Evolutionary conservation across 2,329 filamentous ascomycete species (phyloP).

Genomic region (Monilinia fructigena): DNA sequence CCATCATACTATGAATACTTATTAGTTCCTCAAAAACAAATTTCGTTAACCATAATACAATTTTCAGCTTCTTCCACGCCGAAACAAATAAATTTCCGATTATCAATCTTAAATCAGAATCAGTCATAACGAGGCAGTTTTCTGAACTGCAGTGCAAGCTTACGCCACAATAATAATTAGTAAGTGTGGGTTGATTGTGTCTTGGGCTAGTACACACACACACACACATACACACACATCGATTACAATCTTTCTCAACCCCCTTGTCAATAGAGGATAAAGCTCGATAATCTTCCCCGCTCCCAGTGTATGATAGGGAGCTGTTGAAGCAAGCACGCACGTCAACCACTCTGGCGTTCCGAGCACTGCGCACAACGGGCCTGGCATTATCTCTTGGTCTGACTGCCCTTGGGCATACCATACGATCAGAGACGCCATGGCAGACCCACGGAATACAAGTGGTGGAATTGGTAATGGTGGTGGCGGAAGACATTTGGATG

Average conservation of each 20-base stretch:
- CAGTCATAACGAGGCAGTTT: constrained; percentile 10
- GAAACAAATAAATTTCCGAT: constrained; percentile 7
- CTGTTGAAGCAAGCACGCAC: constrained; percentile 8
- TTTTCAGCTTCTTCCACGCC: constrained; percentile 3
- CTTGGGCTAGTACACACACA: constrained; percentile 16
- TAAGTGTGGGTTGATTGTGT: constrained; percentile 17
- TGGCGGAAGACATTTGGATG: constrained; percentile 48
- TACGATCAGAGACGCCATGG: constrained; percentile 46
- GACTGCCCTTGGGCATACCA: constrained; percentile 55
- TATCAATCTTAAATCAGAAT: constrained; percentile 9
- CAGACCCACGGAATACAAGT: constrained; percentile 32
- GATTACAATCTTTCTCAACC: constrained; percentile 7
- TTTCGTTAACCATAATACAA: constrained; percentile 10
- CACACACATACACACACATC: constrained; percentile 3
- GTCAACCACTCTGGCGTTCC: constrained; percentile 52
- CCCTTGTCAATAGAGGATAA: background rate
- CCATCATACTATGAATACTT: background rate
- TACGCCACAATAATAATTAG: constrained; percentile 14
- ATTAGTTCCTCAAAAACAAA: background rate
- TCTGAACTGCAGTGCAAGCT: constrained; percentile 10
- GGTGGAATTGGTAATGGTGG: constrained; percentile 27
- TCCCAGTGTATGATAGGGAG: background rate
- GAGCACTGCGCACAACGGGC: constrained; percentile 53
- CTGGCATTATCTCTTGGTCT: constrained; percentile 59
- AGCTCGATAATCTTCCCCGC: constrained; percentile 8